Base-by-base conservation (phyloP, 225 moss, liverwort and hornwort species). In the Asterella californica region DNA sequence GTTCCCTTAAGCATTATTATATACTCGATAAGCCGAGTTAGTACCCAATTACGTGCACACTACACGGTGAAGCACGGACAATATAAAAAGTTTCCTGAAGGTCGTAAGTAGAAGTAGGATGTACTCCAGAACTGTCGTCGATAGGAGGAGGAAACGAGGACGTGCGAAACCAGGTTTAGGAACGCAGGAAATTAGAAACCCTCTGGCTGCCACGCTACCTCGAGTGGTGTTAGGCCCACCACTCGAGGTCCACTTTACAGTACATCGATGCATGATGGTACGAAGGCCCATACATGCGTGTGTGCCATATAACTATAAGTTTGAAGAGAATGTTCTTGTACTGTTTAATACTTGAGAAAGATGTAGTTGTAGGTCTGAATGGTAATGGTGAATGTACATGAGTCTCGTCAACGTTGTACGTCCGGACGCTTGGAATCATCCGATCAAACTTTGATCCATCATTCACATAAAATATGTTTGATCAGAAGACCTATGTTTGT, bases 201-300 rank as follows among this genome's bases (percentile, higher is more conserved):
- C 15, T 67, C 67, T 34, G 67, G 33, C 67, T 67, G 67, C 67
- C 67, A 67, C 67, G 67, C 34, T 67, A 67, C 17, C 30, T n/a
- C n/a, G n/a, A n/a, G 67, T 17, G 12, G 14, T 12, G 52, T 48
- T 52, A 36, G 67, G 67, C 67, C 67, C 67, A 59, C 59, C 59
- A 59, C 59, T 21, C 11, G 57, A 21, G 24, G 30, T 12, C 67
- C 30, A 33, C 36, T 64, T 2, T 42, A 2, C 42, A 42, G 61
- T 62, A 62, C 14, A 62, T 4, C 14, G 36, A 34, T 36, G 67
- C 34, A 67, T 67, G 34, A 67, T 67, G 67, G 67, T 33, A 36
- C 32, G 18, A 67, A 19, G 2, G 29, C 5, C 6, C 67, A 67
- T 67, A 67, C 67, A 67, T 67, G 67, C 67, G 15, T 67, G 10